Base-by-base conservation (phyloP, 2,329 filamentous ascomycete species). In the Aspergillus glaucus region DNA sequence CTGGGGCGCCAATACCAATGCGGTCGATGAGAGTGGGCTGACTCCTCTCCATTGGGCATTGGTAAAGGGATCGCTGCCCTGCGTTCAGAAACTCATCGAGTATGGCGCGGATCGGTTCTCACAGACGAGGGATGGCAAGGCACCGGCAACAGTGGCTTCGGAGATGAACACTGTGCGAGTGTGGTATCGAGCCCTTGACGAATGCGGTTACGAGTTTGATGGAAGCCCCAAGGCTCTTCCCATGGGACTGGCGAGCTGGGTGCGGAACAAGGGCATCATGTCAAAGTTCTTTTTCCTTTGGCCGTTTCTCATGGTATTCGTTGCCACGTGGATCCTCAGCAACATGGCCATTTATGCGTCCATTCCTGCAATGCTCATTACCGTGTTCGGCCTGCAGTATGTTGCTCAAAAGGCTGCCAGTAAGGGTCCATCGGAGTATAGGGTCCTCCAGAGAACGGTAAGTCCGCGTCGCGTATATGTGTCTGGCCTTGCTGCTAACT, bases 1-100 rank as follows among this genome's bases (percentile, higher is more conserved):
- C 58, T 98, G 93, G 90, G 94, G 93, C 46, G 93, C 93, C 34
- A 93, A 90, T 64, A 89, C 96, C 7, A 89, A 95, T 68, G 86
- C 88, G 30, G 83, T 80, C 26, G 93, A 98, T 62, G 90, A 96
- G 64, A 87, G 91, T 58, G 92, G 92, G 24, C 93, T 97, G 67
- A 95, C 92, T 0, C 90, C 93, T 3, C 74, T 98, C 57, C 93
- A 98, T 65, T 98, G 93, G 93, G 91, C 90, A 1, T 75, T 98
- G 43, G 93, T 98, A 32, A 95, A 95, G 71, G 93, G 94, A 10
- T 93, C 86, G 44, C 81, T 88, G 52, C 84, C 84, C 9, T 96
- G 91, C 66, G 87, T 98, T 54, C 84, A 94, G 65, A 97, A 96
- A 71, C 77, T 98, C 41, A 80, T 98, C 58, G 93, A 98, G 73